Evolutionary conservation across 257 asterid species (phyloP).

Genomic region (Solanum sejunctum): DNA sequence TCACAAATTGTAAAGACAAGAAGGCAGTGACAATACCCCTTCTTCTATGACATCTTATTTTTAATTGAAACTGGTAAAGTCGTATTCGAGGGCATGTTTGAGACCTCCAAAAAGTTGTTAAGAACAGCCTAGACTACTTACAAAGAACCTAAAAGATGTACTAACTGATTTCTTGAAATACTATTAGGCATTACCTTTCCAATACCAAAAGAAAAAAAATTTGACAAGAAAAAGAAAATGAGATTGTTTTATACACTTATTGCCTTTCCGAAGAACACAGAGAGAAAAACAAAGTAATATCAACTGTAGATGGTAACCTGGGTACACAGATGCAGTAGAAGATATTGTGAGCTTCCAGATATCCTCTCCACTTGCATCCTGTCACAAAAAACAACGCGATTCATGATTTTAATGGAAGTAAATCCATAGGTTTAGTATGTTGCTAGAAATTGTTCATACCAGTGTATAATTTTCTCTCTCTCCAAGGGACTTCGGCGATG

Average conservation of each 20-base stretch:
- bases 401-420: neutral
- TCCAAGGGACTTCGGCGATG: constrained; percentile 94
- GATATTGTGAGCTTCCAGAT: constrained; percentile 60
- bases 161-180: neutral
- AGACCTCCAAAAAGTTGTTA: too few species aligned
- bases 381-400: constrained; percentile 16
- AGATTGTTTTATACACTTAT: neutral
- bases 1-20: neutral
- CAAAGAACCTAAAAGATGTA: too few species aligned
- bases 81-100: too few species aligned
- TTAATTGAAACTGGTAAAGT: neutral
- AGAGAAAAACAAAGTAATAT: neutral
- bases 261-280: neutral
- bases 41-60: neutral
- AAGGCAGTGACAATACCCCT: neutral
- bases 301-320: constrained; percentile 38
- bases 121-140: too few species aligned
- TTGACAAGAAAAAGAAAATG: neutral
- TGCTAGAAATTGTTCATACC: constrained; percentile 29
- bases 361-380: constrained; percentile 77
- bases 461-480: constrained; percentile 71
- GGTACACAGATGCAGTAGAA: constrained; percentile 77
- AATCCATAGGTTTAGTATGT: neutral
- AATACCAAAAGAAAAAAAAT: neutral
- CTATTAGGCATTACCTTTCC: neutral